These are phyloP conservation scores for Plasmopara muralis DNA, from an alignment of 352 stramenopile species.

Conservation along the genomic window DNA sequence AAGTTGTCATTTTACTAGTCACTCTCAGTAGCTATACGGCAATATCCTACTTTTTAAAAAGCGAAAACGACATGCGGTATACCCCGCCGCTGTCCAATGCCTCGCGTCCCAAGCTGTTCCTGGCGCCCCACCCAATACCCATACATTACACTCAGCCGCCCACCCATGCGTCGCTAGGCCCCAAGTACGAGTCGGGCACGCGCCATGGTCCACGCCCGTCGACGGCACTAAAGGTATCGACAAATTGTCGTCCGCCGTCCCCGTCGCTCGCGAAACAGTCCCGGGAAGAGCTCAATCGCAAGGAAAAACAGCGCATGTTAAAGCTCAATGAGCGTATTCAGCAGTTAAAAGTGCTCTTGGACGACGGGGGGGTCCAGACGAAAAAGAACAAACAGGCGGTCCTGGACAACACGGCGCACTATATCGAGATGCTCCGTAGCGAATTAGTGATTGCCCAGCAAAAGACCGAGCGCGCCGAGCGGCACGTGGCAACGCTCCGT, in stretches of 20 bases:
- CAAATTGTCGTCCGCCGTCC: too few relatives aligned
- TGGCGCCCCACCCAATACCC: background rate
- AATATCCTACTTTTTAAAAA: background rate
- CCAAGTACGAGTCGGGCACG: constrained; percentile 35
- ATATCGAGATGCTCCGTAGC: constrained; percentile 49
- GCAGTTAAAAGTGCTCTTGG: constrained; percentile 50
- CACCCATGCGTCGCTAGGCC: constrained; percentile 21
- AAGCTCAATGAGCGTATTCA: constrained; percentile 84
- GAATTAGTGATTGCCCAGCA: constrained; percentile 44
- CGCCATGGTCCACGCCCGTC: constrained; percentile 37
- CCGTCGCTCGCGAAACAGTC: constrained; percentile 30
- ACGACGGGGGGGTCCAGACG: constrained; percentile 46
- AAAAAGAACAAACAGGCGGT: constrained; percentile 77
- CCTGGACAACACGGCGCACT: constrained; percentile 54
- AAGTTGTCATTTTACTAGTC: too few relatives aligned
- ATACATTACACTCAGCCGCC: constrained; percentile 31
- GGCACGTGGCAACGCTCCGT: background rate
- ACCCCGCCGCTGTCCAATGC: constrained; percentile 22
- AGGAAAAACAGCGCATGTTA: constrained; percentile 87
- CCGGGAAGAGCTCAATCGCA: constrained; percentile 71
- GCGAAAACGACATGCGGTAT: constrained; percentile 22
- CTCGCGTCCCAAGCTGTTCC: constrained; percentile 36
- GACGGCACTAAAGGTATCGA: constrained; percentile 33
- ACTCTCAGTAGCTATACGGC: too few relatives aligned
- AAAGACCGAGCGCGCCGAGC: constrained; percentile 40